These are phyloP conservation scores for Puccinia hordei DNA, from an alignment of 1,284 basidiomycete species.

Conservation along the genomic window DNA sequence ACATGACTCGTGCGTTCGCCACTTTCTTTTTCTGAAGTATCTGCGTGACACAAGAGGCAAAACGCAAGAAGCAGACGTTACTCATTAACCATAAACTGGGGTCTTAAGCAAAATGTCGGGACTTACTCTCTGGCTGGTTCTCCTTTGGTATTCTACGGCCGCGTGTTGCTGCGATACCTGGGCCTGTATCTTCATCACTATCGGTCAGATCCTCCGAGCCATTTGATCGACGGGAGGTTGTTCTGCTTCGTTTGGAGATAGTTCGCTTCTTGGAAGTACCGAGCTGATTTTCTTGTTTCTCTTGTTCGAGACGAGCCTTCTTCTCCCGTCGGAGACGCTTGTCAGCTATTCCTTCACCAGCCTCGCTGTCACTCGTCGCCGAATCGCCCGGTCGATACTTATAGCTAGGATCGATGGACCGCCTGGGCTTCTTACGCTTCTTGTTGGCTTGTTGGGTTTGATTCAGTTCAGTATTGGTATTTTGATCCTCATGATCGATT, in stretches of 20 bases:
- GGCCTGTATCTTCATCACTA: constrained; percentile 42
- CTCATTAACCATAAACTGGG: background rate
- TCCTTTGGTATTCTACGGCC: constrained; percentile 26
- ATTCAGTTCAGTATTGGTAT: constrained; percentile 8
- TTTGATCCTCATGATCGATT: constrained; percentile 9
- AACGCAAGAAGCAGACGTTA: background rate
- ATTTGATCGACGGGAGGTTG: background rate
- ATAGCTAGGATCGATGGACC: constrained; percentile 44
- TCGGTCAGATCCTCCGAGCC: constrained; percentile 38
- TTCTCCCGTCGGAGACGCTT: constrained; percentile 42
- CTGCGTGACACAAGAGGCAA: background rate
- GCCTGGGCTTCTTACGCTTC: constrained; percentile 39
- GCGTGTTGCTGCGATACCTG: constrained; percentile 38
- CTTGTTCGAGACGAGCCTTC: constrained; percentile 34
- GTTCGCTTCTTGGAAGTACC: constrained; percentile 5
- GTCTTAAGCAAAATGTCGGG: background rate
- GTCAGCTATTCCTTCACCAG: constrained; percentile 45
- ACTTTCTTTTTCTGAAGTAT: background rate
- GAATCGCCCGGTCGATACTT: constrained; percentile 44
- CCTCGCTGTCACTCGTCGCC: constrained; percentile 45
- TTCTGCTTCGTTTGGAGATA: constrained; percentile 11
- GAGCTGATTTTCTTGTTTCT: background rate
- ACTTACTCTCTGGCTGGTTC: constrained; percentile 25
- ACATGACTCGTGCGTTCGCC: background rate
- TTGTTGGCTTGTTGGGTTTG: constrained; percentile 13